A percentile compares a stretch with the other conserved stretches of the same genome.
phyloP scores from a whole-genome alignment of 352 stramenopile species.

The Phytophthora gonapodyides region DNA sequence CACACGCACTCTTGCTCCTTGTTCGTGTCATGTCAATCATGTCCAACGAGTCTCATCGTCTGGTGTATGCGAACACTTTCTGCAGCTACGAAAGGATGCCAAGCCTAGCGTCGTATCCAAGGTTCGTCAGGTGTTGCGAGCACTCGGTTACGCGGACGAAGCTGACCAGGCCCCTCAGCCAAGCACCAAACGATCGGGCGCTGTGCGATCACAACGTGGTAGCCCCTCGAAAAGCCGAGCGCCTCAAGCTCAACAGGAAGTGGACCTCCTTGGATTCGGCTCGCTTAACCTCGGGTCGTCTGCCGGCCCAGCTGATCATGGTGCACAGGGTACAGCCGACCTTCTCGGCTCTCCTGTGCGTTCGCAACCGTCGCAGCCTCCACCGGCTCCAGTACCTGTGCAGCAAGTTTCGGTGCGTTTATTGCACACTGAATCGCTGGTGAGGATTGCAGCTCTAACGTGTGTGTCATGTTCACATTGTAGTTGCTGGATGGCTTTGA shows the following conservation, averaged over 20 bases:
- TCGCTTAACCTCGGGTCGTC: slow-evolving; percentile 54
- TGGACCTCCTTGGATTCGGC: slow-evolving; percentile 82
- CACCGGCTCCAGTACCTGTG: slow-evolving; percentile 21
- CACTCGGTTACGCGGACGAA: slow-evolving; percentile 69
- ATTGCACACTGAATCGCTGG: slow-evolving; percentile 11
- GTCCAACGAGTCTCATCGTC: neutral
- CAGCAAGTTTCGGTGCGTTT: slow-evolving; percentile 68
- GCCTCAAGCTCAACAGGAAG: slow-evolving; percentile 47
- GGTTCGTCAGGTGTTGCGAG: slow-evolving; percentile 66
- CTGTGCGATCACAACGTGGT: slow-evolving; percentile 19
- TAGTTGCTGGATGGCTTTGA: slow-evolving; percentile 61
- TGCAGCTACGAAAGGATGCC: slow-evolving; percentile 65
- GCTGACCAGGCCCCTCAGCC: slow-evolving; percentile 15
- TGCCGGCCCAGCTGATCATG: slow-evolving; percentile 19
- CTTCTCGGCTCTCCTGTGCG: slow-evolving; percentile 33
- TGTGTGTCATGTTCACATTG: slow-evolving; percentile 22
- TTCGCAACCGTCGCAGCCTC: slow-evolving; percentile 25
- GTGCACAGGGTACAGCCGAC: slow-evolving; percentile 16
- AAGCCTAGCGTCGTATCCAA: slow-evolving; percentile 85
- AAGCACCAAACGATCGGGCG: slow-evolving; percentile 15
- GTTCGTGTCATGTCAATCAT: slow-evolving; percentile 3
- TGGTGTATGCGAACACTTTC: neutral
- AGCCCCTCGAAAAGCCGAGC: slow-evolving; percentile 25
- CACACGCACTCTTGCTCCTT: neutral
- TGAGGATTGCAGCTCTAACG: neutral